Percentiles rank a stretch among this genome's conserved stretches.
phyloP scores from a whole-genome alignment of 2,329 filamentous ascomycete species.

The Fusarium sp. region DNA sequence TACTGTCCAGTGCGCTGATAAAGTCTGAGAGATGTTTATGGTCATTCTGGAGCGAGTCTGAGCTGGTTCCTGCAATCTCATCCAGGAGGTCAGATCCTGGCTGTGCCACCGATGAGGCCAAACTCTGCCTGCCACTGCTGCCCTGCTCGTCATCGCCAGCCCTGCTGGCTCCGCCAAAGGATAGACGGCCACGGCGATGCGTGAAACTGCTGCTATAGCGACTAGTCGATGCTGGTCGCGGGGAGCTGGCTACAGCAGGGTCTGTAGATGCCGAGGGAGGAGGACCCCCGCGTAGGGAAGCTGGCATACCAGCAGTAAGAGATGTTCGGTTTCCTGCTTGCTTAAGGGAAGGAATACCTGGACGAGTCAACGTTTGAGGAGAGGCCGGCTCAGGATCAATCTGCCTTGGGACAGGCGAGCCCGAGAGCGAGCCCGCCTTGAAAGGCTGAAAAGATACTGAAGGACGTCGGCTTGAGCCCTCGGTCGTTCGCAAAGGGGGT shows the following conservation, averaged over 20 bases:
- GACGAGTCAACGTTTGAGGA: conserved; percentile 62
- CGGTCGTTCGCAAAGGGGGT: conserved; percentile 57
- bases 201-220: conserved; percentile 96
- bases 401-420: conserved; percentile 73
- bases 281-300: conserved; percentile 75
- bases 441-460: conserved; percentile 95
- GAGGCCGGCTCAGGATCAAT: conserved; percentile 66
- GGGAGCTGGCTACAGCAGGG: conserved; percentile 77
- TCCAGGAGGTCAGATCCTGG: conserved; percentile 84
- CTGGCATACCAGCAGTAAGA: conserved; percentile 78
- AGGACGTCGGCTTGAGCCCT: conserved; percentile 72
- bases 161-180: conserved; percentile 77
- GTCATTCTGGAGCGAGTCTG: conserved; percentile 77
- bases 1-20: conserved; percentile 85
- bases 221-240: conserved; percentile 79
- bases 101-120: conserved; percentile 74
- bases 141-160: conserved; percentile 75
- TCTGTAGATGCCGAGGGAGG: conserved; percentile 66
- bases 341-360: conserved; percentile 59
- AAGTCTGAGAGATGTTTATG: conserved; percentile 96
- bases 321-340: conserved; percentile 76
- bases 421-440: conserved; percentile 94
- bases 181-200: conserved; percentile 81
- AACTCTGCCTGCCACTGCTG: conserved; percentile 83
- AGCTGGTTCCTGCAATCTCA: conserved; percentile 72